Evolutionary conservation across 148 eudicot species (phyloP), one percentile per base, ranked within the genome.

Genomic region (Dysphania ambrosioides): DNA sequence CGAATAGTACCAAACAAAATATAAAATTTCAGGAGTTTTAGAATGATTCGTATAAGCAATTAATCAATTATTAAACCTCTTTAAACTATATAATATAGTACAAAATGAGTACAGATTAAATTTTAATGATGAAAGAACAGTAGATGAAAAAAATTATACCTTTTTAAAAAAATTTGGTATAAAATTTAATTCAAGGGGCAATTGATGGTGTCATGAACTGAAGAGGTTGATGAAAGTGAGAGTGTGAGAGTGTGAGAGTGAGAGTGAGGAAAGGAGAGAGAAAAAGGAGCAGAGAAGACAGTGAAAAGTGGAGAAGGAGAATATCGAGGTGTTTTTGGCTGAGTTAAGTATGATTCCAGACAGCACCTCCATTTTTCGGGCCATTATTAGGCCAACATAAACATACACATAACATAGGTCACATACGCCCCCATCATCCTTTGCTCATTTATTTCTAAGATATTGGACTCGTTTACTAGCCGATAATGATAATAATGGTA

Each of bases 271-370:
- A 44, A 51, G 53, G 64, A 66, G 36, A 66, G 72, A 66, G 72
- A 66, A 35, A 53, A 67, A 35, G 55, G 78, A 75, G 60, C 44
- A n/a, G n/a, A n/a, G n/a, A 65, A 49, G 30, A 38, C n/a, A 13
- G 32, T 29, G 29, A 73, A 16, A 9, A 61, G n/a, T n/a, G 21
- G 57, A 41, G 38, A 11, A 27, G 5, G 42, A 59, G 69, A 21
- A 34, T 0, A 38, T 36, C 36, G 75, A 72, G 69, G 68, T 10
- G 41, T 15, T n/a, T 29, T 59, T 42, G 4, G 3, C 12, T 21
- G 40, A 30, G 66, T 30, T 27, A n/a, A n/a, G n/a, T 26, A 13
- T 24, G 66, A 61, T 61, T 61, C 66, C 66, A 29, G 21, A 59
- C 64, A 59, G 3, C 18, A 8, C 13, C 64, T 51, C 56, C 56